These are phyloP conservation scores for Rhizoctonia solani DNA, from an alignment of 1,284 basidiomycete species.

Conservation along the genomic window DNA sequence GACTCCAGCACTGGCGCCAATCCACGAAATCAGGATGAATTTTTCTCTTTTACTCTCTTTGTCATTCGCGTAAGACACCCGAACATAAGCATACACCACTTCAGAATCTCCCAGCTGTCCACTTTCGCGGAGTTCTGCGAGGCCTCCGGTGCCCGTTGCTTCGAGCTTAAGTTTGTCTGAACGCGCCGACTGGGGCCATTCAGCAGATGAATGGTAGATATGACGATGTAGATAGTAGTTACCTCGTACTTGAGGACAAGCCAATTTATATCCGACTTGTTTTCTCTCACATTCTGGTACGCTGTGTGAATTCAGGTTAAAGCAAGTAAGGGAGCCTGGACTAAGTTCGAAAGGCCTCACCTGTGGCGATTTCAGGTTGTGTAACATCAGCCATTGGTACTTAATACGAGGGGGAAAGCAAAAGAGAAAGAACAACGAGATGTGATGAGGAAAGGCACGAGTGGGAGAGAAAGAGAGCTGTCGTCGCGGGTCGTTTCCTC, in stretches of 20 bases:
- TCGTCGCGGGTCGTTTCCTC: constrained; percentile 33
- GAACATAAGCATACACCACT: constrained; percentile 82
- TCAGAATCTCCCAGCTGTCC: constrained; percentile 70
- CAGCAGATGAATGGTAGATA: not conserved
- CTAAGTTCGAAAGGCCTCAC: constrained; percentile 50
- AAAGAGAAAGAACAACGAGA: not conserved
- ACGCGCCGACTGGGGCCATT: constrained; percentile 62
- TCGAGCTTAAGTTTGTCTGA: constrained; percentile 82
- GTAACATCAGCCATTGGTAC: constrained; percentile 65
- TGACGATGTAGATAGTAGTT: constrained; percentile 36
- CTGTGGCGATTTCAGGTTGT: constrained; percentile 76
- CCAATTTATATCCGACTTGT: constrained; percentile 86
- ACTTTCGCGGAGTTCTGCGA: constrained; percentile 66
- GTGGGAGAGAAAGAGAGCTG: constrained; percentile 4
- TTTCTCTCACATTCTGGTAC: constrained; percentile 80
- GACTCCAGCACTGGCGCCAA: constrained; percentile 80
- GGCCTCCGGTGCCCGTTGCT: constrained; percentile 75
- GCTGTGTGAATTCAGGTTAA: constrained; percentile 53
- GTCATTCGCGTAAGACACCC: constrained; percentile 84
- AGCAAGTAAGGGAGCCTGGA: not conserved
- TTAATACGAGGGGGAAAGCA: too few species aligned
- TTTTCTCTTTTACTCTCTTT: constrained; percentile 86
- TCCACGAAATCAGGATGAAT: constrained; percentile 89
- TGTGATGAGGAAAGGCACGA: not conserved
- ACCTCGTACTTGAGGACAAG: constrained; percentile 85